These are phyloP conservation scores for Zygosaccharomyces kombuchaensis DNA, from an alignment of 805 yeast genomes.

Conservation along the genomic window DNA sequence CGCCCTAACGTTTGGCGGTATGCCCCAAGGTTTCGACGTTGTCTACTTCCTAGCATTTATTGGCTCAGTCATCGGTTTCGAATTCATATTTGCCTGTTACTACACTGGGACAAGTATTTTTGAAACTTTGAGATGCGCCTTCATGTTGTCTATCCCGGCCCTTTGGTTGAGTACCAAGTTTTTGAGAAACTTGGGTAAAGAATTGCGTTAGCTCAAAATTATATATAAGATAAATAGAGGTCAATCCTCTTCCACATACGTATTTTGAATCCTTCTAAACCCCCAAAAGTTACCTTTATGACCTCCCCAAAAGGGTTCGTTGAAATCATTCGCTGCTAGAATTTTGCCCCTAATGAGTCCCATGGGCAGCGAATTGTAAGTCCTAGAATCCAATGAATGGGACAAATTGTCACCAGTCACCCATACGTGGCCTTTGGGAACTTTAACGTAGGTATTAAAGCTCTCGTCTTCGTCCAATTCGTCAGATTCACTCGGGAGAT, in stretches of 20 bases:
- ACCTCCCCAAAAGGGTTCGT: slow-evolving; percentile 42
- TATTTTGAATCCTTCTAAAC: slow-evolving; percentile 53
- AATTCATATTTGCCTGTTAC: slow-evolving; percentile 29
- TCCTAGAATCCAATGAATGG: slow-evolving; percentile 82
- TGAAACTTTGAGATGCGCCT: slow-evolving; percentile 25
- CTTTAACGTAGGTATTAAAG: slow-evolving; percentile 52
- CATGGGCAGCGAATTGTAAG: slow-evolving; percentile 86
- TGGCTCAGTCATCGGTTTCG: slow-evolving; percentile 29
- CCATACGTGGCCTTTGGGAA: slow-evolving; percentile 97
- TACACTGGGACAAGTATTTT: slow-evolving; percentile 33
- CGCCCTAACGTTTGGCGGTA: slow-evolving; percentile 25
- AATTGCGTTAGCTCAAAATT: not conserved
- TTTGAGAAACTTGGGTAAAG: slow-evolving; percentile 41
- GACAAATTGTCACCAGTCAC: slow-evolving; percentile 91
- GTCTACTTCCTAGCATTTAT: slow-evolving; percentile 25
- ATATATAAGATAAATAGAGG: not conserved
- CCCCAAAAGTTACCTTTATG: slow-evolving; percentile 42
- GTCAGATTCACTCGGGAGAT: slow-evolving; percentile 10
- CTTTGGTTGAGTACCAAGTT: slow-evolving; percentile 63
- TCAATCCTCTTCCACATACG: slow-evolving; percentile 39
- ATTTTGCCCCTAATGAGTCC: slow-evolving; percentile 85
- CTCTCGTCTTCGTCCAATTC: slow-evolving; percentile 21
- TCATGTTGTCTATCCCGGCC: slow-evolving; percentile 48
- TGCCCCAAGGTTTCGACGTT: slow-evolving; percentile 25
- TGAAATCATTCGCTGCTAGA: slow-evolving; percentile 60